Conservation (phyloP, 2,329 filamentous ascomycete species). For the Colletotrichum viniferum region DNA sequence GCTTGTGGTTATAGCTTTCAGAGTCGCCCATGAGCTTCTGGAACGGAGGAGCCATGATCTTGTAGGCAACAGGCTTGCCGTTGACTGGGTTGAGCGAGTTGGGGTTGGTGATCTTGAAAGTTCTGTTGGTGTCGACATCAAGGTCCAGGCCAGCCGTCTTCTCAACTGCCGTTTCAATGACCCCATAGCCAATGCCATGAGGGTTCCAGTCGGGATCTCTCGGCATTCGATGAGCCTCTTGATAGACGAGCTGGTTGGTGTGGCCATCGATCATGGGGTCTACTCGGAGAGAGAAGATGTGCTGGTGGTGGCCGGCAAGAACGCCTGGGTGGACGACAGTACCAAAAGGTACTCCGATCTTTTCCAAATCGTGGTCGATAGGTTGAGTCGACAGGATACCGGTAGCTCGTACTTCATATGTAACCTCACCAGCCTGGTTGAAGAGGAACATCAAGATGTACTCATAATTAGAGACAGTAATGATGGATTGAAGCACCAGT, state of each 20-base stretch:
- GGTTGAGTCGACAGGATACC: conserved; percentile 63
- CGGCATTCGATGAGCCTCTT: conserved; percentile 27
- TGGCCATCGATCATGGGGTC: conserved; percentile 67
- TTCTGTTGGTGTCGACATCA: conserved; percentile 7
- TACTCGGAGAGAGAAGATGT: conserved; percentile 73
- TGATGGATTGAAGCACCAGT: conserved; percentile 70
- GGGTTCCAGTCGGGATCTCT: conserved; percentile 13
- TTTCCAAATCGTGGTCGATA: conserved; percentile 59
- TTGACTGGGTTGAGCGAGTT: conserved; percentile 18
- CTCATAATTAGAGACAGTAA: conserved; percentile 74
- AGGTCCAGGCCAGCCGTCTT: conserved; percentile 1
- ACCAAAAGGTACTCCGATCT: conserved; percentile 53
- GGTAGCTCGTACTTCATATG: conserved; percentile 66
- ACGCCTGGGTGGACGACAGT: conserved; percentile 67
- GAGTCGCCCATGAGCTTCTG: conserved; percentile 16
- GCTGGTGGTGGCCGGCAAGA: conserved; percentile 62
- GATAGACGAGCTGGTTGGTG: conserved; percentile 58
- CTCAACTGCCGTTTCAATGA: conserved; percentile 7
- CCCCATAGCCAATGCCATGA: conserved; percentile 16
- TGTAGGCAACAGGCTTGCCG: conserved; percentile 21
- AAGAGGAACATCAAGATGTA: conserved; percentile 71
- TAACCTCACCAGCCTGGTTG: conserved; percentile 65
- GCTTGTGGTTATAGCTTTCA: conserved; percentile 17
- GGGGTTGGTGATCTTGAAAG: conserved; percentile 20
- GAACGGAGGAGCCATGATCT: conserved; percentile 15